These are phyloP conservation scores for Artemisia argyi DNA, from an alignment of 129 eudicot species.

Conservation along the genomic window DNA sequence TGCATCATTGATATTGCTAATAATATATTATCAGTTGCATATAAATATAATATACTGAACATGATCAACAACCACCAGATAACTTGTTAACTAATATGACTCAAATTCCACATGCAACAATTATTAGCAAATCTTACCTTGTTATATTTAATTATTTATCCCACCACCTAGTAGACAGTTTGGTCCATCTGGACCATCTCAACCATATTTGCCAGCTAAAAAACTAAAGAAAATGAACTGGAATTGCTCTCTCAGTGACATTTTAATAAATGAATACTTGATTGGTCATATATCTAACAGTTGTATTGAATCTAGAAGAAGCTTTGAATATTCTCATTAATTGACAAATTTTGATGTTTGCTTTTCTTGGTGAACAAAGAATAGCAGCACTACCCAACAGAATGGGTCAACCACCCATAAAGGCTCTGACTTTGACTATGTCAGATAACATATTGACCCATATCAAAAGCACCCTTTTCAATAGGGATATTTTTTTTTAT, in stretches of 20 bases:
- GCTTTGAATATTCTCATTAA: constrained; percentile 26
- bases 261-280: constrained; percentile 32
- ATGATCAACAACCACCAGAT: constrained; percentile 3
- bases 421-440: constrained; percentile 27
- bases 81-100: neutral
- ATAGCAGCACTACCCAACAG: constrained; percentile 13
- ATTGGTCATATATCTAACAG: constrained; percentile 40
- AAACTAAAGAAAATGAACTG: constrained; percentile 26
- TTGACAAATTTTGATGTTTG: constrained; percentile 30
- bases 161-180: constrained; percentile 11
- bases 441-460: constrained; percentile 35
- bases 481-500: constrained; percentile 6
- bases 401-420: constrained; percentile 30
- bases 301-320: constrained; percentile 27
- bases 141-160: neutral
- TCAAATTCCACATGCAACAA: constrained; percentile 20
- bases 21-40: neutral
- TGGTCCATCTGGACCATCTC: constrained; percentile 35
- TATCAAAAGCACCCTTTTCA: constrained; percentile 29
- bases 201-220: constrained; percentile 41
- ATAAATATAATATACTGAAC: neutral
- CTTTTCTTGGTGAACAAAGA: constrained; percentile 33
- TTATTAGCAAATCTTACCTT: constrained; percentile 10
- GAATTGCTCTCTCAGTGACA: constrained; percentile 22
- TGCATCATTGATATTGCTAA: neutral